phyloP scores from a whole-genome alignment of 2,329 filamentous ascomycete species.

The Pyrenochaeta sp. region DNA sequence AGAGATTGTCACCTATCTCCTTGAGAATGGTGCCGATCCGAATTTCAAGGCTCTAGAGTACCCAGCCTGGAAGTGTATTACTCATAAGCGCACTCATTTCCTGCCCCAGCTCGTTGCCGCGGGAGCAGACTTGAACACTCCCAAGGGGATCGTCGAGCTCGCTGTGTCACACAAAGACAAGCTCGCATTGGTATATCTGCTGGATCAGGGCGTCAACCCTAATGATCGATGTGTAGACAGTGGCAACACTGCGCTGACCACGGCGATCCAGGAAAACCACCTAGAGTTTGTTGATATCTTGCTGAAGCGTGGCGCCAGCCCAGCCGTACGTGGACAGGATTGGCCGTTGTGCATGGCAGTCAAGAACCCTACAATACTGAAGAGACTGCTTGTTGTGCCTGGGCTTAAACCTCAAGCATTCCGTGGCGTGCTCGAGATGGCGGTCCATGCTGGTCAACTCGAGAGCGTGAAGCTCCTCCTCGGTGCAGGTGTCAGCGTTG shows the following conservation, averaged over 20 bases:
- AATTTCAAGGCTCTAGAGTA: constrained; percentile 69
- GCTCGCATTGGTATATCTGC: constrained; percentile 67
- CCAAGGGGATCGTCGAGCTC: constrained; percentile 72
- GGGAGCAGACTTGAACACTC: constrained; percentile 66
- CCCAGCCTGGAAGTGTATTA: constrained; percentile 73
- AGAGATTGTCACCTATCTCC: constrained; percentile 69
- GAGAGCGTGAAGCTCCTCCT: constrained; percentile 73
- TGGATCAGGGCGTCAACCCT: constrained; percentile 67
- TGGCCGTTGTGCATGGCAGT: constrained; percentile 78
- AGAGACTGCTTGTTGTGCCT: constrained; percentile 65
- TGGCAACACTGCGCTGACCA: constrained; percentile 70
- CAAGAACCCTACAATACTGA: constrained; percentile 66
- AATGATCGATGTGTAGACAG: constrained; percentile 68
- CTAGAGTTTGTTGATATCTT: constrained; percentile 68
- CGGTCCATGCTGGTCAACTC: constrained; percentile 71
- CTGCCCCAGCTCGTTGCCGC: constrained; percentile 66
- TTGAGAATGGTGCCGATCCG: constrained; percentile 61
- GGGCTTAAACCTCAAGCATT: constrained; percentile 67
- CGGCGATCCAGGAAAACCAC: constrained; percentile 69
- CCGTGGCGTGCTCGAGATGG: constrained; percentile 73
- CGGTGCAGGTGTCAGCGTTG: constrained; percentile 71
- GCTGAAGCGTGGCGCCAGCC: constrained; percentile 67
- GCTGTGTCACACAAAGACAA: constrained; percentile 70
- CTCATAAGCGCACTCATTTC: constrained; percentile 69
- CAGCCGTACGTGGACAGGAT: constrained; percentile 70